A percentile compares a stretch with the other conserved stretches of the same genome.
Evolutionary conservation across 441 rosid genomes (phyloP).

Genomic region (Daphne laureola): DNA sequence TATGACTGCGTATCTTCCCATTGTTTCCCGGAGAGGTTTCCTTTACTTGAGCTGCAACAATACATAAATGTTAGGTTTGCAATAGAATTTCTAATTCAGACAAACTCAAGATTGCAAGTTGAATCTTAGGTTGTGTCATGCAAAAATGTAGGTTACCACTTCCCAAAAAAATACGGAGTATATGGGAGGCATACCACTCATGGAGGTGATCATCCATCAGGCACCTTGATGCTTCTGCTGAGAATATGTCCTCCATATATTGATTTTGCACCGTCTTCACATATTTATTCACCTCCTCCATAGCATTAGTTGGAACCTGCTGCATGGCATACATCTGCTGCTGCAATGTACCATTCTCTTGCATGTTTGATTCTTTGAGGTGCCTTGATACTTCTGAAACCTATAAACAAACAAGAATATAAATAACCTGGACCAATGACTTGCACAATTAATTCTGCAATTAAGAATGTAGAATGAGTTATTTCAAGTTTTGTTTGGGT

Average conservation of each 20-base stretch:
- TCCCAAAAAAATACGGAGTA: not conserved
- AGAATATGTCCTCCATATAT: constrained; percentile 56
- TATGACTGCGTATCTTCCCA: constrained; percentile 51
- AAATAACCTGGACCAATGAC: not conserved
- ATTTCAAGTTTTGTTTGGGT: too few relatives aligned
- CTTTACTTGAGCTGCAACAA: constrained; percentile 36
- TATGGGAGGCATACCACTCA: constrained; percentile 42
- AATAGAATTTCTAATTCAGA: not conserved
- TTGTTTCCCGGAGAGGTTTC: constrained; percentile 33
- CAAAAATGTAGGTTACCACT: not conserved
- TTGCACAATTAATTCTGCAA: not conserved
- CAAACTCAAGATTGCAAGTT: not conserved
- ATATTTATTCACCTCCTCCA: constrained; percentile 40
- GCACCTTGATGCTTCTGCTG: constrained; percentile 45
- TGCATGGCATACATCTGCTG: constrained; percentile 51
- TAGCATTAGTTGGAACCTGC: constrained; percentile 43
- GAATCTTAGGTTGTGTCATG: not conserved
- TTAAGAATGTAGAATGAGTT: too few relatives aligned
- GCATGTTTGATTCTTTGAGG: constrained; percentile 31
- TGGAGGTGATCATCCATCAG: constrained; percentile 47
- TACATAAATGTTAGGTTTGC: constrained; percentile 14
- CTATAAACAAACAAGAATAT: constrained; percentile 27
- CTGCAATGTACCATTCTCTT: constrained; percentile 47
- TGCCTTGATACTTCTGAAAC: constrained; percentile 52
- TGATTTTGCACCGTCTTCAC: constrained; percentile 29